Evolutionary conservation across 768 basidiomycete genomes (phyloP), one percentile per base, ranked within the genome.

Genomic region (Coprinellus aureogranulatus): DNA sequence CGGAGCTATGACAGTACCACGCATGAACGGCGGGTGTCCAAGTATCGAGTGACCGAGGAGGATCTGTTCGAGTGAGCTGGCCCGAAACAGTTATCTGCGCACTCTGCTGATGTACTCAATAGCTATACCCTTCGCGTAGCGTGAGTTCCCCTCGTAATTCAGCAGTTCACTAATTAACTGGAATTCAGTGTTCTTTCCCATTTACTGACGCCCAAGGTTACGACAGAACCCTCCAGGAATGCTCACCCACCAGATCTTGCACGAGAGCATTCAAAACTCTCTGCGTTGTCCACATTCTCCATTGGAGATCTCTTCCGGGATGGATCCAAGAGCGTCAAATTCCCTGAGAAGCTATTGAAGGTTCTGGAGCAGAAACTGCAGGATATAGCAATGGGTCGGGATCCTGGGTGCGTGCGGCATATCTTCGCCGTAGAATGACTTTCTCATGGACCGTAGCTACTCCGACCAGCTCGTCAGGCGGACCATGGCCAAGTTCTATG

Each of bases 301-400:
- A 83, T 94, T 57, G 84, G 86, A 25, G 92, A 93, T 69, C 77
- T 92, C 70, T 90, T 91, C 77, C 87, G 87, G 69, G 91, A 90
- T 64, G 81, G 90, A 4, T 83, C 86, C 54, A 93, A 90, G 76
- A 89, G 85, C 59, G 89, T 91, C 67, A 92, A 91, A 68, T 98
- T 95, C 70, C 95, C 96, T 0, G 94, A 98, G 74, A 94, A 94
- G 72, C 75, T 97, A 58, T 69, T 98, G 56, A 98, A 94, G 73
- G 88, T 91, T 6, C 75, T 99, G 60, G 94, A 97, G 70, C 83
- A 87, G 73, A 91, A 87, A 72, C 71, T 98, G 71, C 89, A 95
- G 76, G 84, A 88, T 62, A 94, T 98, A 63, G 92, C 92, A 9
- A 92, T 95, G 88, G 94, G 93, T 2, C 90, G 88, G 75, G 93